Conservation (phyloP, 106 monocot genomes). For the Chionographis japonica region DNA sequence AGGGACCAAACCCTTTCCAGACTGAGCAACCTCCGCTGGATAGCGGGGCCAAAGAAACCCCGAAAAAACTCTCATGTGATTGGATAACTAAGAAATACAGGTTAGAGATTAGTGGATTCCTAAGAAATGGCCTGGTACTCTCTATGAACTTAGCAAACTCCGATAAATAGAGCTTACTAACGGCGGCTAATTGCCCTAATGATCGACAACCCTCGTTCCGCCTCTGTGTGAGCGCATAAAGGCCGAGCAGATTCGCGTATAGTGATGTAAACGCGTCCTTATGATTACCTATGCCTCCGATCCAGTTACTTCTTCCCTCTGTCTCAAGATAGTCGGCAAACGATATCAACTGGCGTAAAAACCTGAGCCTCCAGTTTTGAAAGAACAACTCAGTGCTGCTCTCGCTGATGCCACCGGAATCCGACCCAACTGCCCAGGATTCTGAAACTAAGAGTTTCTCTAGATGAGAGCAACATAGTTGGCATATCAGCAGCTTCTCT, state of each 20-base stretch:
- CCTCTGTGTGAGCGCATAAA: constrained; percentile 51
- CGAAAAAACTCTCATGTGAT: constrained; percentile 28
- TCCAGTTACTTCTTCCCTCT: constrained; percentile 56
- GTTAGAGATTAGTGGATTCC: constrained; percentile 75
- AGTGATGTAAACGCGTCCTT: constrained; percentile 76
- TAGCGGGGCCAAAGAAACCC: background rate
- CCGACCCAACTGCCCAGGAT: constrained; percentile 5
- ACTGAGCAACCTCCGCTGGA: constrained; percentile 12
- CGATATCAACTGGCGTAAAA: constrained; percentile 47
- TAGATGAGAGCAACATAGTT: constrained; percentile 80
- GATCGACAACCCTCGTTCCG: constrained; percentile 1
- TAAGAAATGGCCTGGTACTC: constrained; percentile 61
- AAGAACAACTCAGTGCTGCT: constrained; percentile 24
- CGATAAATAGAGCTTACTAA: constrained; percentile 12
- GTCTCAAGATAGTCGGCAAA: constrained; percentile 36
- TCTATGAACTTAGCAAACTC: constrained; percentile 32
- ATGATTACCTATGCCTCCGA: constrained; percentile 95
- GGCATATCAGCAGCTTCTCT: constrained; percentile 91
- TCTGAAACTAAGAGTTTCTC: constrained; percentile 45
- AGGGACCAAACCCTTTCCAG: constrained; percentile 69
- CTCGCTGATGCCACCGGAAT: background rate
- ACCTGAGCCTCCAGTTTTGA: constrained; percentile 43
- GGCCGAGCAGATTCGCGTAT: constrained; percentile 72
- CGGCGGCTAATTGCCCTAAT: constrained; percentile 1
- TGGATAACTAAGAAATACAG: constrained; percentile 46